Evolutionary conservation across 352 stramenopile genomes (phyloP).

Genomic region (Halophytophthora batemanensis): DNA sequence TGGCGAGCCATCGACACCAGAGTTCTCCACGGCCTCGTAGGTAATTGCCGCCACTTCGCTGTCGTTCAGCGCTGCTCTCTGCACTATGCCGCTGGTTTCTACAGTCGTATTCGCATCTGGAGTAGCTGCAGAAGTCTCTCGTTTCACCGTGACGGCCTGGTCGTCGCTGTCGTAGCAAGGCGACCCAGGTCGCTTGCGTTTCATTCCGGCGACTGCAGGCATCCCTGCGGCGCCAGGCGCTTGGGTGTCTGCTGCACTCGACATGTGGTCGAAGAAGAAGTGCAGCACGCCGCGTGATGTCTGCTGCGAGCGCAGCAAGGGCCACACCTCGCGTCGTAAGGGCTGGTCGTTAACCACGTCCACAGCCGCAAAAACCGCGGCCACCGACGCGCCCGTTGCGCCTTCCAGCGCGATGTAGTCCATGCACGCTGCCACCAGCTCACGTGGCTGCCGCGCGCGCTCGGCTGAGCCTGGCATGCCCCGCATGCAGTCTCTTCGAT

Average conservation of each 20-base stretch:
- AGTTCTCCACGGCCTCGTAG: conserved; percentile 15
- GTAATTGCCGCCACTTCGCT: conserved; percentile 18
- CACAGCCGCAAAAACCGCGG: conserved; percentile 35
- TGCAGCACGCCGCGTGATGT: conserved; percentile 33
- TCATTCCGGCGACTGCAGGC: conserved; percentile 29
- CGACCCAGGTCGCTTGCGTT: conserved; percentile 44
- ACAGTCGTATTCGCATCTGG: not conserved
- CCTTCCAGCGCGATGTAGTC: conserved; percentile 68
- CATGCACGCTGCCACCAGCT: conserved; percentile 56
- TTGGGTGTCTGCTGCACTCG: not conserved
- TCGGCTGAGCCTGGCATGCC: not conserved
- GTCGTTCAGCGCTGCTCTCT: not conserved
- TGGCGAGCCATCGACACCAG: conserved; percentile 4
- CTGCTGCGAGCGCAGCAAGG: conserved; percentile 45
- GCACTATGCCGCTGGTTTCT: not conserved
- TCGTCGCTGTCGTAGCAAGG: not conserved
- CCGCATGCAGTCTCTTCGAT: too few relatives aligned
- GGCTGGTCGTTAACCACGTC: conserved; percentile 36
- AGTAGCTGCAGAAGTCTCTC: conserved; percentile 10
- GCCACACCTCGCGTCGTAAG: conserved; percentile 57
- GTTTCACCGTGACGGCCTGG: conserved; percentile 17
- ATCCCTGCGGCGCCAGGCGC: not conserved
- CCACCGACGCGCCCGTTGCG: conserved; percentile 34
- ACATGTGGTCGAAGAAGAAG: conserved; percentile 50
- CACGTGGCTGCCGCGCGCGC: conserved; percentile 20